Evolutionary conservation across 352 stramenopile genomes (phyloP), one percentile per base, ranked within the genome.

Genomic region (Pythium rhizo-oryzae): DNA sequence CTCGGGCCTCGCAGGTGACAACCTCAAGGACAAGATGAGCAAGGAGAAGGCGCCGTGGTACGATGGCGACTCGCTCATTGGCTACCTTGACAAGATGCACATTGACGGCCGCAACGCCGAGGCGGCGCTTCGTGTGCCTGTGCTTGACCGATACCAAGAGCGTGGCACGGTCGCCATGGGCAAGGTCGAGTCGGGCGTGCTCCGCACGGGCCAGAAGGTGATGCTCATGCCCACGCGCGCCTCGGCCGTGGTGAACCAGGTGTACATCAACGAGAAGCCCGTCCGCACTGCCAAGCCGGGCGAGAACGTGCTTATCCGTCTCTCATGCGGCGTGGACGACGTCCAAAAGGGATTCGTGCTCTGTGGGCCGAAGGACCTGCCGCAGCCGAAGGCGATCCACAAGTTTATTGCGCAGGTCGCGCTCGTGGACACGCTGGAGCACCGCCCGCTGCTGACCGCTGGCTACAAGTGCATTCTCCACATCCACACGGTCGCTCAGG

Each of bases 381-480:
- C 55, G 12, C 72, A 77, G 35, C 76, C 84, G 37, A 84, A 89
- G 56, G 78, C 85, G 30, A 84, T 94, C 39, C 90, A 90, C 59
- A 80, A 83, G 41, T 93, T 97, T 33, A 93, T 97, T 8, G 92
- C 89, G 18, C 95, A 98, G 76, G 93, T 99, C 55, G 94, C 92
- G 47, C 81, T 99, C 4, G 87, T 99, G 41, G 97, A 99, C 66
- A 95, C 99, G 65, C 90, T 99, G 43, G 97, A 99, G 75, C 97
- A 99, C 77, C 93, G 94, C 19, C 93, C 90, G 41, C 85, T 99
- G 72, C 89, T 99, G 66, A 99, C 94, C 16, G 94, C 97, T 18
- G 98, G 98, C 19, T 99, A 99, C 81, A 97, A 98, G 72, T 97
- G 92, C 61, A 98, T 99, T 61, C 92, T 99, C 70, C 97, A 99